Conservation (phyloP, 31 red algal species). For the Asparagopsis taxiformis region DNA sequence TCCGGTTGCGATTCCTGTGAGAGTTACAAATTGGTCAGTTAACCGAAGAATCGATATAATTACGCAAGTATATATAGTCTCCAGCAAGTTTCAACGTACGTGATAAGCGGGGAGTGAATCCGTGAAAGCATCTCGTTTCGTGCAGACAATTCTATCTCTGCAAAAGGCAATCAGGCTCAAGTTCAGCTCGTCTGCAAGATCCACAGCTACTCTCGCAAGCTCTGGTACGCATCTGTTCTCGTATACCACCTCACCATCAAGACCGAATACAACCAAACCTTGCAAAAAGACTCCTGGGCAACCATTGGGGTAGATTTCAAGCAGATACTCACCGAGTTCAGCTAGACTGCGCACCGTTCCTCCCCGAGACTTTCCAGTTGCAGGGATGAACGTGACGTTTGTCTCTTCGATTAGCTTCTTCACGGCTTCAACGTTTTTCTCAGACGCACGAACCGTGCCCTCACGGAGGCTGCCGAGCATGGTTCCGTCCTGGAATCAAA, state of each 20-base stretch:
- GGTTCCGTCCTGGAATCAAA: constrained; percentile 32
- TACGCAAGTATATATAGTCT: too few species aligned
- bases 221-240: constrained; percentile 44
- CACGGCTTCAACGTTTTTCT: constrained; percentile 17
- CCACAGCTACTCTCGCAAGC: constrained; percentile 26
- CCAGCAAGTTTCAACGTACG: constrained; percentile 41
- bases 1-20: constrained; percentile 80
- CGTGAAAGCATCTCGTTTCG: constrained; percentile 38
- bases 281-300: constrained; percentile 88
- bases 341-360: constrained; percentile 69
- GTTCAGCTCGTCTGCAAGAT: constrained; percentile 33
- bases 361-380: constrained; percentile 89
- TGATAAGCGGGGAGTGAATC: constrained; percentile 67
- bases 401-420: constrained; percentile 30
- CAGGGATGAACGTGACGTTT: constrained; percentile 67
- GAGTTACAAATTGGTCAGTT: too few species aligned
- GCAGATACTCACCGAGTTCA: constrained; percentile 46
- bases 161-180: constrained; percentile 74
- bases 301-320: constrained; percentile 35
- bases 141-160: constrained; percentile 70
- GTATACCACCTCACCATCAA: constrained; percentile 67
- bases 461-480: constrained; percentile 31
- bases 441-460: constrained; percentile 10
- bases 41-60: too few species aligned
- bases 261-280: constrained; percentile 74